Percentiles rank a stretch among this genome's conserved stretches.
Conservation (phyloP, 441 rosid genomes). For the Arabidopsis hybrid region DNA sequence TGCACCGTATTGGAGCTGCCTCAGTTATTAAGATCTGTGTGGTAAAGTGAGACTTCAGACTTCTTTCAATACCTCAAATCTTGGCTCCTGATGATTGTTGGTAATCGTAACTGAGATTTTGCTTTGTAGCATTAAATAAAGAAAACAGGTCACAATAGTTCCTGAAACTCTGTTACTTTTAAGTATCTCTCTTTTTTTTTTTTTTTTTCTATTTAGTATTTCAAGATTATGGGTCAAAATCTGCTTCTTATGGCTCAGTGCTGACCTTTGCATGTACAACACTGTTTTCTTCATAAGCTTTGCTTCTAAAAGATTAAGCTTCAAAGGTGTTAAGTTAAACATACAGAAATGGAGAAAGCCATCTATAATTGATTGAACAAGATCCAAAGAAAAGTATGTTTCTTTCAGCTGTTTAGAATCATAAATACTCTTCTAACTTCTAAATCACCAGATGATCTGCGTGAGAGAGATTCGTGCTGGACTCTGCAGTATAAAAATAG, state of each 20-base stretch:
- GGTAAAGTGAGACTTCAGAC: conserved; percentile 58
- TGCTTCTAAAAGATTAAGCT: conserved; percentile 36
- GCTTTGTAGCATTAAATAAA: conserved; percentile 36
- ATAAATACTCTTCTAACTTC: conserved; percentile 42
- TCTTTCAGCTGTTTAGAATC: conserved; percentile 32
- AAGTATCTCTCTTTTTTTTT: neutral
- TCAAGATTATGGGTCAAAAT: conserved; percentile 8
- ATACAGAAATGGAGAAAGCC: conserved; percentile 26
- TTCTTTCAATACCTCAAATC: conserved; percentile 21
- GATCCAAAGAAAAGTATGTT: conserved; percentile 29
- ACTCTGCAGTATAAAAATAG: conserved; percentile 37
- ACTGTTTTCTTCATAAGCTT: conserved; percentile 29
- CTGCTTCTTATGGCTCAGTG: conserved; percentile 23
- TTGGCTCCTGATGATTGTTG: conserved; percentile 39
- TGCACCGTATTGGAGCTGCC: conserved; percentile 90
- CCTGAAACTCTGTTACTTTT: conserved; percentile 6
- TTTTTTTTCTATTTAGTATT: neutral
- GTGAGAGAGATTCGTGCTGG: conserved; percentile 34
- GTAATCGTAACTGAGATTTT: conserved; percentile 34
- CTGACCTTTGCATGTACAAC: conserved; percentile 17
- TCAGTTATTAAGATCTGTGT: conserved; percentile 92
- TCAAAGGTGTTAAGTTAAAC: conserved; percentile 11
- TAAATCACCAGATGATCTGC: conserved; percentile 32
- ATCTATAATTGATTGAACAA: conserved; percentile 36
- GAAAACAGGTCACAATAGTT: conserved; percentile 15